Conservation (phyloP, 2,329 filamentous ascomycete species). For the Colletotrichum cereale region DNA sequence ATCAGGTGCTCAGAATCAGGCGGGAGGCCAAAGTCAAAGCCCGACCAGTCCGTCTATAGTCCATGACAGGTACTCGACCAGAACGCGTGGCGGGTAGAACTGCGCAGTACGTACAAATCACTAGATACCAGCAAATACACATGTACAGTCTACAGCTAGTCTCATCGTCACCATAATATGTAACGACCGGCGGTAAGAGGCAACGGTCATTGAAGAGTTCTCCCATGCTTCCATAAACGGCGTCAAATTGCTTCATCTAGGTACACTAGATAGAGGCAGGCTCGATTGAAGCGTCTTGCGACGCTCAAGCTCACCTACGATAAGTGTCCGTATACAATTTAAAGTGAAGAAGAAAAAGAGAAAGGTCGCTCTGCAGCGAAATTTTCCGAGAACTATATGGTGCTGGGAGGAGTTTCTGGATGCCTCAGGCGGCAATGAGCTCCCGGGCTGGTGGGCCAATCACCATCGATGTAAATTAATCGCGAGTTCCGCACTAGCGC, state of each 20-base stretch:
- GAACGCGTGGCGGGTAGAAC: too few species aligned
- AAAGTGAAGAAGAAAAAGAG: slow-evolving; percentile 59
- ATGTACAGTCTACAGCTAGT: background rate
- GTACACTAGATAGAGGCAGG: slow-evolving; percentile 81
- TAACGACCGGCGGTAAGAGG: slow-evolving; percentile 82
- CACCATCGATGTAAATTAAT: slow-evolving; percentile 59
- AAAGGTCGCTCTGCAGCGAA: slow-evolving; percentile 43
- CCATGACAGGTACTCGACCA: too few species aligned
- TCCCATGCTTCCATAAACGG: slow-evolving; percentile 81
- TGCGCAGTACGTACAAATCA: background rate
- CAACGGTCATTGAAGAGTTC: slow-evolving; percentile 72
- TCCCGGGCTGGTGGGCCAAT: slow-evolving; percentile 51
- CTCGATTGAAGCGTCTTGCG: slow-evolving; percentile 65
- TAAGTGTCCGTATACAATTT: slow-evolving; percentile 79
- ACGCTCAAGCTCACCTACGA: slow-evolving; percentile 76
- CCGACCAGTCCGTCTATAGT: background rate
- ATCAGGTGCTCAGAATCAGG: background rate
- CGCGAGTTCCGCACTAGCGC: slow-evolving; percentile 51
- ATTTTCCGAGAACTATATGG: slow-evolving; percentile 37
- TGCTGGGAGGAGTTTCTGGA: slow-evolving; percentile 8
- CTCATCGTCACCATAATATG: slow-evolving; percentile 55
- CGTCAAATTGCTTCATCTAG: slow-evolving; percentile 66
- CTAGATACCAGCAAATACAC: background rate
- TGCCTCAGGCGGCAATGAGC: slow-evolving; percentile 54
- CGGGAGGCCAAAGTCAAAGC: background rate